phyloP scores from a whole-genome alignment of 208 protist species.

The Trypanosoma melophagium region DNA sequence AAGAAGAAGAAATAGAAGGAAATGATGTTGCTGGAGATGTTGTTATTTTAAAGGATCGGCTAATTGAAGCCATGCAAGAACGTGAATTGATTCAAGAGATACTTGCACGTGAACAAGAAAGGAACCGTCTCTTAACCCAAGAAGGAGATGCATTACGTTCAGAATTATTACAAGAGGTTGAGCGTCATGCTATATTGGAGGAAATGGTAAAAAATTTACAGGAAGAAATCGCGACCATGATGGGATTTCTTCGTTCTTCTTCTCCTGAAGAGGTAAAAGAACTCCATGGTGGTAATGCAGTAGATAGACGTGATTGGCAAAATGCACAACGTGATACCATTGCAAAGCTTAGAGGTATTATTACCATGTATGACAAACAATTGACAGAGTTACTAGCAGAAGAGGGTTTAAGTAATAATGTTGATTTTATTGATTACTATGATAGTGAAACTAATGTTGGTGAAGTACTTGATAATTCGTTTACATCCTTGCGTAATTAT shows the following conservation, averaged over 20 bases:
- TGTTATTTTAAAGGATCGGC: constrained; percentile 22
- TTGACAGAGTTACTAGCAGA: constrained; percentile 16
- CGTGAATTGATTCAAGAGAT: constrained; percentile 24
- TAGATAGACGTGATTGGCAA: neutral
- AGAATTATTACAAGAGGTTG: constrained; percentile 5
- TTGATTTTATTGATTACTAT: too few species aligned
- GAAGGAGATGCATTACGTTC: neutral
- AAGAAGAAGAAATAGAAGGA: neutral
- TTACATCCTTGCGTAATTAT: constrained; percentile 9
- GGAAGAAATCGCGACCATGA: constrained; percentile 6
- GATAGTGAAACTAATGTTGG: too few species aligned
- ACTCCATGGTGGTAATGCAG: neutral
- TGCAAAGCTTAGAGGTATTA: constrained; percentile 1
- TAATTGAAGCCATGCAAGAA: constrained; percentile 23
- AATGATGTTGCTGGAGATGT: constrained; percentile 20
- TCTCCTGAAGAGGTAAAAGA: neutral
- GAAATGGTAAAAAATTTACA: constrained; percentile 15
- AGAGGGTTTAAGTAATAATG: constrained; percentile 5
- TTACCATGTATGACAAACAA: constrained; percentile 14
- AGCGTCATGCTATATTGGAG: constrained; percentile 13
- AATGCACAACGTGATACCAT: neutral
- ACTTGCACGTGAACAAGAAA: constrained; percentile 18
- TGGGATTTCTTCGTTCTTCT: constrained; percentile 1
- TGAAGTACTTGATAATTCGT: neutral
- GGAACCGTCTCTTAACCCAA: constrained; percentile 5